Evolutionary conservation across 1,284 basidiomycete genomes (phyloP), one percentile per base, ranked within the genome.

Genomic region (Schizopora paradoxa): DNA sequence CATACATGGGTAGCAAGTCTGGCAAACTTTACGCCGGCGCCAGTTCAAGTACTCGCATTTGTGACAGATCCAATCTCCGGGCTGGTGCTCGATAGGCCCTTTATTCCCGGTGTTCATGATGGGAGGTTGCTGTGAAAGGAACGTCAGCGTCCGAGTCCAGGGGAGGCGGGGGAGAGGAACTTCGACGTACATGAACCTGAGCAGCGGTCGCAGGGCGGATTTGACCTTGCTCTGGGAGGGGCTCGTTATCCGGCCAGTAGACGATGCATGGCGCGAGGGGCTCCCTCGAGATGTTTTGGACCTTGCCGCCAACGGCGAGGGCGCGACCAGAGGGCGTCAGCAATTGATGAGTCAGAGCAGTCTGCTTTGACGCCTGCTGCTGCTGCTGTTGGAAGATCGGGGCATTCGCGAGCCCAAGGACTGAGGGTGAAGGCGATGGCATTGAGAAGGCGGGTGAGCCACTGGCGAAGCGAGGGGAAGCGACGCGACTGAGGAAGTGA

Each of bases 71-170:
- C 90, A 92, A 66, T 92, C 89, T n/a, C 90, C 90, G 2, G 89
- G 86, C 71, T 92, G 89, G 66, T 86, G 73, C 55, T 75, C 74
- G 45, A 91, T 91, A 3, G 90, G 90, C 21, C 89, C 89, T 47
- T 82, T 76, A 63, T 91, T 92, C 6, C 89, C 89, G 0, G 89
- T 92, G 60, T 92, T 92, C 55, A 92, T 70, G 59, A 92, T 90
- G 37, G 86, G 87, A 13, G 86, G 86, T 52, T 83, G 85, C 77
- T 84, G 59, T 5, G 11, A 14, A 41, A 54, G 50, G 29, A 46
- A 35, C 40, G 49, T 18, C 32, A 11, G 37, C 41, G 31, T 28
- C 41, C 22, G 28, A 27, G n/a, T 13, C 7, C 14, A 35, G 42
- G 19, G 19, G 45, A 16, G 48, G 25, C 48, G 45, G 29, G 52